phyloP scores from a whole-genome alignment of 495 filamentous ascomycete genomes.

The Talaromyces ruber region DNA sequence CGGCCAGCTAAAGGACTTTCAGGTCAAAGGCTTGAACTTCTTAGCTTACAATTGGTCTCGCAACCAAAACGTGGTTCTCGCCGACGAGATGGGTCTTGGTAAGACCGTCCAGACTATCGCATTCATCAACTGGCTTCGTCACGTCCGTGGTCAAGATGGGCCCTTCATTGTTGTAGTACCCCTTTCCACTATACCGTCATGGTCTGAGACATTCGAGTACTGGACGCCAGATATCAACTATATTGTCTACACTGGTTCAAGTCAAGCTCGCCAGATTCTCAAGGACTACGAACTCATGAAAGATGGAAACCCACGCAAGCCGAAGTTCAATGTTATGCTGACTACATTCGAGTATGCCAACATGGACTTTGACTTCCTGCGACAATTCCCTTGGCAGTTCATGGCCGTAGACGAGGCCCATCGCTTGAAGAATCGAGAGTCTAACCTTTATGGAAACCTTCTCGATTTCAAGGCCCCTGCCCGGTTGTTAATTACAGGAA shows the following conservation, averaged over 20 bases:
- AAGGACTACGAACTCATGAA: slow-evolving; percentile 80
- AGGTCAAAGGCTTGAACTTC: slow-evolving; percentile 90
- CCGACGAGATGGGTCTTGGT: slow-evolving; percentile 97
- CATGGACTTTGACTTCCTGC: slow-evolving; percentile 66
- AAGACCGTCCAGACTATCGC: slow-evolving; percentile 98
- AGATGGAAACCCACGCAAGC: slow-evolving; percentile 70
- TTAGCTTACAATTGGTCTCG: slow-evolving; percentile 89
- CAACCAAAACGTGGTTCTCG: slow-evolving; percentile 87
- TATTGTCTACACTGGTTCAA: slow-evolving; percentile 88
- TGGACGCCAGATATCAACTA: slow-evolving; percentile 98
- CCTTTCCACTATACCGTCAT: slow-evolving; percentile 90
- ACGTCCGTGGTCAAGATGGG: slow-evolving; percentile 80
- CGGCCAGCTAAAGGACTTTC: slow-evolving; percentile 86
- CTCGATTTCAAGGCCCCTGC: slow-evolving; percentile 76
- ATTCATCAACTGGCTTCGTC: slow-evolving; percentile 97
- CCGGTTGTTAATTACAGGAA: slow-evolving; percentile 90
- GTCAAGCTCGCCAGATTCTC: slow-evolving; percentile 71
- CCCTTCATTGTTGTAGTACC: slow-evolving; percentile 95
- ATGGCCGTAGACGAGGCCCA: slow-evolving; percentile 95
- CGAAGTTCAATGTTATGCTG: slow-evolving; percentile 90
- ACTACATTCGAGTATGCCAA: slow-evolving; percentile 96
- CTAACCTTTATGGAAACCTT: slow-evolving; percentile 79
- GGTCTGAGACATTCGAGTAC: slow-evolving; percentile 94
- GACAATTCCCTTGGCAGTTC: slow-evolving; percentile 92
- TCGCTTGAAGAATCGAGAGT: slow-evolving; percentile 91